Evolutionary conservation across 2,329 filamentous ascomycete species (phyloP), one percentile per base, ranked within the genome.

Genomic region (Pestalotiopsis sp.): DNA sequence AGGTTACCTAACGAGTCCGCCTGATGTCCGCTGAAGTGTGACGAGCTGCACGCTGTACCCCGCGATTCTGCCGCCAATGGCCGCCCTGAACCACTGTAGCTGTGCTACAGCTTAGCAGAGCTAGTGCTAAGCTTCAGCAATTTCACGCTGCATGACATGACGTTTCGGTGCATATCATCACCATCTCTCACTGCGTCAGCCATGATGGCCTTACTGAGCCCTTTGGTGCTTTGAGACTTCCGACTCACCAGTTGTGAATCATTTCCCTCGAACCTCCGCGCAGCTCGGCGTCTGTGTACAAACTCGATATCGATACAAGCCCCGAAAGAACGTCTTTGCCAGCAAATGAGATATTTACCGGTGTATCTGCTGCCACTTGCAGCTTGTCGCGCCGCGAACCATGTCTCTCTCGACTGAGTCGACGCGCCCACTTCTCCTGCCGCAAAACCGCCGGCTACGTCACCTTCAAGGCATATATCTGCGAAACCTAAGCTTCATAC

Each of bases 401-500:
- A 70, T 70, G 69, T 70, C 69, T 36, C 45, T 70, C 38, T 49
- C 62, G 9, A 27, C 66, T 9, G 69, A 70, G 27, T 68, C 69
- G 13, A 62, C 69, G 62, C 69, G 69, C n/a, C 69, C 69, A 2
- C 41, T 70, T 36, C 64, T 91, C 71, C 81, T 90, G 38, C 83
- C 89, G 20, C 87, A 96, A 86, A 98, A 97, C 79, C 93, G 94
- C 78, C 94, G 92, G 79, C 86, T 98, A 66, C 91, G 95, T 67
- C 95, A 98, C 83, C 87, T 98, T 4, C 91, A 93, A 75, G 94
- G 94, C 73, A 89, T 98, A 74, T 95, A 93, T 68, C 83, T 98
- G 65, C 93, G 95, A 69, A 98, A 98, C 79, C 85, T 98, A 58
- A 90, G 90, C 71, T 90, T 97, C 73, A 84, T 84, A 27, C 84